Evolutionary conservation across 2,329 filamentous ascomycete genomes (phyloP).

Genomic region (Cryphonectria radicalis): DNA sequence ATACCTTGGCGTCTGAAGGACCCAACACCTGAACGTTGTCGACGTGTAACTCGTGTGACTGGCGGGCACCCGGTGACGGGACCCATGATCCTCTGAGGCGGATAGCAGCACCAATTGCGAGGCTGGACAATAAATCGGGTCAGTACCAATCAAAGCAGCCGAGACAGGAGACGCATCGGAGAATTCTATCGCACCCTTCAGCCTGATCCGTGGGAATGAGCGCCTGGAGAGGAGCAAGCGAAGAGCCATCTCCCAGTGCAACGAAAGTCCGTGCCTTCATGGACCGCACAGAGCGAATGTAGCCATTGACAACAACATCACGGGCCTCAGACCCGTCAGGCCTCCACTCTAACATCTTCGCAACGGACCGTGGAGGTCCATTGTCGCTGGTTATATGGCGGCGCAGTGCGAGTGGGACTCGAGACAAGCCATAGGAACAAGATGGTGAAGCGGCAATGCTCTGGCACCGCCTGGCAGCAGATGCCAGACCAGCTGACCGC

Average conservation of each 20-base stretch:
- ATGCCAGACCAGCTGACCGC: constrained; percentile 23
- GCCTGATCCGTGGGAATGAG: constrained; percentile 74
- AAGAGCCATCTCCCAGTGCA: constrained; percentile 85
- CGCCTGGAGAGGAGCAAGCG: constrained; percentile 77
- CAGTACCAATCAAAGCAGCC: constrained; percentile 35
- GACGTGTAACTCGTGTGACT: constrained; percentile 82
- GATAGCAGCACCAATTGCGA: constrained; percentile 82
- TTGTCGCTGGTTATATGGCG: constrained; percentile 31
- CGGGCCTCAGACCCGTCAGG: constrained; percentile 46
- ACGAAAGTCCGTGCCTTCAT: constrained; percentile 87
- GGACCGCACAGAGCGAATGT: constrained; percentile 81
- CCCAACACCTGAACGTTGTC: constrained; percentile 72
- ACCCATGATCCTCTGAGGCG: constrained; percentile 78
- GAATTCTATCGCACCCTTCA: constrained; percentile 61
- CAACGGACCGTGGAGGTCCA: constrained; percentile 50
- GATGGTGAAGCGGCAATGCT: constrained; percentile 4
- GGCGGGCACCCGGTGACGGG: constrained; percentile 67
- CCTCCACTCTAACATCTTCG: constrained; percentile 60
- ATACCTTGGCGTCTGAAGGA: constrained; percentile 76
- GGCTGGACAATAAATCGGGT: constrained; percentile 52
- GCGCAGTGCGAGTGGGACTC: constrained; percentile 10
- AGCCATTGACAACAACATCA: constrained; percentile 72
- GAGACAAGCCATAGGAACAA: background rate
- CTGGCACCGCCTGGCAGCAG: constrained; percentile 21
- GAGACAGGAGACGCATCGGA: constrained; percentile 33